phyloP scores from a whole-genome alignment of 805 yeast genomes.

The Pichia cephalocereana region DNA sequence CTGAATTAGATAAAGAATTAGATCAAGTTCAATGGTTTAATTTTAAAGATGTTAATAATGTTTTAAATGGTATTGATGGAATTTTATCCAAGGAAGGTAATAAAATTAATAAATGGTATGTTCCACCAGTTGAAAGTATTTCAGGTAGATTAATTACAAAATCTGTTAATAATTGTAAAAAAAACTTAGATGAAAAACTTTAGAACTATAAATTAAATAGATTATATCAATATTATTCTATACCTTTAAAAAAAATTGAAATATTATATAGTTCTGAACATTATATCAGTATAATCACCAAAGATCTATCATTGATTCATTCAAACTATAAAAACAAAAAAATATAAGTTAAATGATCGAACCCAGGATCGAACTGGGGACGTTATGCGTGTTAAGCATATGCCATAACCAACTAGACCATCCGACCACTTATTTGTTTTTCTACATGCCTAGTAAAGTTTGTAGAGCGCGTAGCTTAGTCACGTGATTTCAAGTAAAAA shows the following conservation, averaged over 20 bases:
- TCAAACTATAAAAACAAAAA: too few species aligned
- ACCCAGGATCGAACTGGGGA: conserved; percentile 99
- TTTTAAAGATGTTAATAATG: conserved; percentile 35
- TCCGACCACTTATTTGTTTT: conserved; percentile 52
- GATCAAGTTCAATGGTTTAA: conserved; percentile 84
- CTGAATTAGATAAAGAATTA: conserved; percentile 81
- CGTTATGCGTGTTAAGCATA: conserved; percentile 99
- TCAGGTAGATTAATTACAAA: conserved; percentile 3
- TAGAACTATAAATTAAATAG: too few species aligned
- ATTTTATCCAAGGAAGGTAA: background rate
- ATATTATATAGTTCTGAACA: too few species aligned
- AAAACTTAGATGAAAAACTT: background rate
- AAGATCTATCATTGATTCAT: too few species aligned
- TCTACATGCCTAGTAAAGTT: too few species aligned
- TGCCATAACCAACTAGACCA: conserved; percentile 99
- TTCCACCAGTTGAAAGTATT: conserved; percentile 7
- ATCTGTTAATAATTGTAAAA: background rate
- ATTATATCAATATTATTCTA: too few species aligned
- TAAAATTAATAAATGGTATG: background rate
- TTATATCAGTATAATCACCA: too few species aligned
- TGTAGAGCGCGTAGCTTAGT: too few species aligned
- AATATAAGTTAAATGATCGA: conserved; percentile 49
- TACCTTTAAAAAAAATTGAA: too few species aligned
- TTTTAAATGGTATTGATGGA: conserved; percentile 5
- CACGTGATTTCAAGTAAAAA: too few species aligned